phyloP scores from a whole-genome alignment of 345 rosid genomes.

The Euphorbia tirucalli region DNA sequence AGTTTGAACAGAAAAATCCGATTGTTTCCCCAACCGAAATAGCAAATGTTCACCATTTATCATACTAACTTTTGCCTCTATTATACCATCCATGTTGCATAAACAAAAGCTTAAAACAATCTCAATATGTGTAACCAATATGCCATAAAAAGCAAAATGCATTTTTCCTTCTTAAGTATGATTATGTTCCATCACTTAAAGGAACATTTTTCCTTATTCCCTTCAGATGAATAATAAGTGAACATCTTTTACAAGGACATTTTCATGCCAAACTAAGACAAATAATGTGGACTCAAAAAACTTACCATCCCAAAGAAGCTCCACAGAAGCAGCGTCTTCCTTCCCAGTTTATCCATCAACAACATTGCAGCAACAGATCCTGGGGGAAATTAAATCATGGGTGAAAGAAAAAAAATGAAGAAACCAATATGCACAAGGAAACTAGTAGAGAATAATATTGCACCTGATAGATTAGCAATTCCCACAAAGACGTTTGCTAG shows the following conservation, averaged over 20 bases:
- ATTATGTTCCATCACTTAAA: background rate
- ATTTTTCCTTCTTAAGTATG: background rate
- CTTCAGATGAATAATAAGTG: background rate
- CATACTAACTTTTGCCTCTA: background rate
- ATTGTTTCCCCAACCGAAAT: background rate
- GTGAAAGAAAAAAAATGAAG: constrained; percentile 1
- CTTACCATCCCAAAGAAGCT: constrained; percentile 81
- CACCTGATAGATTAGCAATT: constrained; percentile 77
- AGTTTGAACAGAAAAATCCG: background rate
- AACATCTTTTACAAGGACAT: background rate
- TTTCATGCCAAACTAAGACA: constrained; percentile 1
- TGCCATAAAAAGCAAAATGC: background rate
- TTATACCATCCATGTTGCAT: constrained; percentile 1
- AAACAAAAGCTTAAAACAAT: background rate
- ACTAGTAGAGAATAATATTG: constrained; percentile 9
- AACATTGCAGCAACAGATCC: constrained; percentile 86
- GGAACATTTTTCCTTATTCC: background rate
- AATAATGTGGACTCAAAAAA: constrained; percentile 18
- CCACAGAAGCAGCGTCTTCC: constrained; percentile 73
- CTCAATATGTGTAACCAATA: background rate
- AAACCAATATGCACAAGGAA: constrained; percentile 5
- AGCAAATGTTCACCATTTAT: background rate
- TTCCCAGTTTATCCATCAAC: constrained; percentile 92
- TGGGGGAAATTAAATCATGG: constrained; percentile 25
- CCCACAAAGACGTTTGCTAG: constrained; percentile 75